These are phyloP conservation scores for Fraxinus anomala DNA, from an alignment of 257 asterid genomes.

Conservation along the genomic window DNA sequence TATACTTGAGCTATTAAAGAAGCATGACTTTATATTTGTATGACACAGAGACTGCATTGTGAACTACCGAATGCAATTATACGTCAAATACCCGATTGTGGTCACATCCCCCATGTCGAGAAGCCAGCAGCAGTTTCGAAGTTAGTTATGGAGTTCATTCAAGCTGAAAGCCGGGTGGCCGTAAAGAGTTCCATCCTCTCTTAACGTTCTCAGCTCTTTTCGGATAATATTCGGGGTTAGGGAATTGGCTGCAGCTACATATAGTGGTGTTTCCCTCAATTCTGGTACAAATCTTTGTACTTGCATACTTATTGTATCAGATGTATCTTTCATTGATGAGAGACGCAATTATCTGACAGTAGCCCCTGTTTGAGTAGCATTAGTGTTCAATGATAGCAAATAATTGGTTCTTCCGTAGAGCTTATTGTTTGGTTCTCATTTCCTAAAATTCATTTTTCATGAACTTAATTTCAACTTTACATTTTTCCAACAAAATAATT, in stretches of 20 bases:
- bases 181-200: constrained; percentile 27
- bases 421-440: no score
- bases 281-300: neutral
- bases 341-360: no score
- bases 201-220: constrained; percentile 11
- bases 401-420: no score
- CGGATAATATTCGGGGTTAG: neutral
- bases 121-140: constrained; percentile 73
- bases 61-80: constrained; percentile 73
- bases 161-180: constrained; percentile 31
- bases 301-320: neutral
- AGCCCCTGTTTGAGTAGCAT: no score
- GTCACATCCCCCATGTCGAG: constrained; percentile 93
- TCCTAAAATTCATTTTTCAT: no score
- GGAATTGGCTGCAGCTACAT: constrained; percentile 13
- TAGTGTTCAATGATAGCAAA: no score
- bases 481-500: no score
- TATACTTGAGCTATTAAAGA: neutral
- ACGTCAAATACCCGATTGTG: constrained; percentile 78
- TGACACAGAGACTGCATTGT: constrained; percentile 71
- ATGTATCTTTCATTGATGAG: no score
- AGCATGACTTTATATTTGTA: constrained; percentile 6
- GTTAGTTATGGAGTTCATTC: constrained; percentile 58
- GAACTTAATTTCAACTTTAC: no score
- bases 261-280: no score